Conservation (phyloP, 768 basidiomycete genomes). For the Tylopilus rubrobrunneus region DNA sequence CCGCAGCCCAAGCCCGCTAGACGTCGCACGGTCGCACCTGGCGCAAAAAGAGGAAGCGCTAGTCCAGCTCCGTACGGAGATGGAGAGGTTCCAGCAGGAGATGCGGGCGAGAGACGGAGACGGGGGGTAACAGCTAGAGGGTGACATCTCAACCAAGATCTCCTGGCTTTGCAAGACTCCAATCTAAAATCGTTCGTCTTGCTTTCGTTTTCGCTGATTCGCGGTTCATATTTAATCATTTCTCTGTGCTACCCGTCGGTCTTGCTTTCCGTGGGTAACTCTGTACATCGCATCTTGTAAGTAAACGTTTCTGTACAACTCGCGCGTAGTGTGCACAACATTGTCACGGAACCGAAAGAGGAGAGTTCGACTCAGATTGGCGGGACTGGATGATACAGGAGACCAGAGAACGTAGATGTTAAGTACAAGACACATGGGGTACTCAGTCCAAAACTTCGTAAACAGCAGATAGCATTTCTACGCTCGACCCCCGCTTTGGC, state of each 20-base stretch:
- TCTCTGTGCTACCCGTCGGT: neutral
- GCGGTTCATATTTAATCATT: neutral
- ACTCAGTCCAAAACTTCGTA: no score
- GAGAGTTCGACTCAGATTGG: no score
- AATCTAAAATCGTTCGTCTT: neutral
- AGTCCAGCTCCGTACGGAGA: constrained; percentile 17
- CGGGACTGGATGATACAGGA: no score
- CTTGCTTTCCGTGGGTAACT: neutral
- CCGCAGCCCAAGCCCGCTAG: constrained; percentile 19
- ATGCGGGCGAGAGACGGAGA: neutral
- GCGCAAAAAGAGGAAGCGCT: constrained; percentile 22
- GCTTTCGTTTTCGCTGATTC: neutral
- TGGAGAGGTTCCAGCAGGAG: no score
- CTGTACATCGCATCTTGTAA: neutral
- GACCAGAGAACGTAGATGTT: no score
- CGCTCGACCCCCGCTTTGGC: no score
- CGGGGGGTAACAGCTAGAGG: no score
- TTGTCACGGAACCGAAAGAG: no score
- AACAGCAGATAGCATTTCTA: no score
- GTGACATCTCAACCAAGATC: neutral
- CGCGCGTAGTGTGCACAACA: neutral
- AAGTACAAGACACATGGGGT: no score
- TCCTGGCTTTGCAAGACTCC: no score
- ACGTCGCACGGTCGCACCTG: constrained; percentile 18
- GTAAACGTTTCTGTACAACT: neutral